Evolutionary conservation across 768 basidiomycete species (phyloP).

Genomic region (Mycena vulgaris): DNA sequence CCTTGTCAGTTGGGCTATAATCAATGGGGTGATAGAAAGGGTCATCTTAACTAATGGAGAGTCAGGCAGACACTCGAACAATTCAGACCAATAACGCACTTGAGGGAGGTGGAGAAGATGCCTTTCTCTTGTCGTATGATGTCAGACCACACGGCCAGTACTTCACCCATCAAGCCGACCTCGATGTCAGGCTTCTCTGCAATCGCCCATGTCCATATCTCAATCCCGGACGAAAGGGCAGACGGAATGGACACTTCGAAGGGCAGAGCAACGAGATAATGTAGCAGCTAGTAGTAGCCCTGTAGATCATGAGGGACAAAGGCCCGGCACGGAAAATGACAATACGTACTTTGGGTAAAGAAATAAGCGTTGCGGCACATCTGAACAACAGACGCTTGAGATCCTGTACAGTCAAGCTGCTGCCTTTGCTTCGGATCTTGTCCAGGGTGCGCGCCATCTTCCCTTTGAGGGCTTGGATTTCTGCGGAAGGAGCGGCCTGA

Average conservation of each 20-base stretch:
- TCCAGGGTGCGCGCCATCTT: constrained; percentile 78
- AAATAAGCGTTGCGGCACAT: constrained; percentile 86
- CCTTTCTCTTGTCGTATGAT: constrained; percentile 86
- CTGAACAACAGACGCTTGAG: constrained; percentile 89
- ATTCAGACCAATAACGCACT: constrained; percentile 66
- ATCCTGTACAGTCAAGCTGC: constrained; percentile 82
- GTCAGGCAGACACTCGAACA: not conserved
- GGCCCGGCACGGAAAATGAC: not conserved
- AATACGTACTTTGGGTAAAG: constrained; percentile 72
- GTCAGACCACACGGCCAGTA: constrained; percentile 89
- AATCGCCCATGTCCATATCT: constrained; percentile 97
- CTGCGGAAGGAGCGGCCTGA: constrained; percentile 68
- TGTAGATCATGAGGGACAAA: constrained; percentile 46
- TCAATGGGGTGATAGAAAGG: constrained; percentile 90
- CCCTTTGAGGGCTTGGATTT: constrained; percentile 76
- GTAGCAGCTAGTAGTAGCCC: constrained; percentile 89
- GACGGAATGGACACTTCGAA: constrained; percentile 92
- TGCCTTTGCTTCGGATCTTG: constrained; percentile 80
- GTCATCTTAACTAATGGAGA: constrained; percentile 78
- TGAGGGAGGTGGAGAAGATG: constrained; percentile 84
- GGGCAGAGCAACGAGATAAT: constrained; percentile 89
- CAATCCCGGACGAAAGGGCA: constrained; percentile 88
- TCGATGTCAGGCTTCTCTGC: constrained; percentile 88
- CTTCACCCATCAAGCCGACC: constrained; percentile 87
- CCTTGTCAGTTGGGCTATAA: constrained; percentile 93